Evolutionary conservation across 1,284 basidiomycete species (phyloP).

Genomic region (Puccinia coronata): DNA sequence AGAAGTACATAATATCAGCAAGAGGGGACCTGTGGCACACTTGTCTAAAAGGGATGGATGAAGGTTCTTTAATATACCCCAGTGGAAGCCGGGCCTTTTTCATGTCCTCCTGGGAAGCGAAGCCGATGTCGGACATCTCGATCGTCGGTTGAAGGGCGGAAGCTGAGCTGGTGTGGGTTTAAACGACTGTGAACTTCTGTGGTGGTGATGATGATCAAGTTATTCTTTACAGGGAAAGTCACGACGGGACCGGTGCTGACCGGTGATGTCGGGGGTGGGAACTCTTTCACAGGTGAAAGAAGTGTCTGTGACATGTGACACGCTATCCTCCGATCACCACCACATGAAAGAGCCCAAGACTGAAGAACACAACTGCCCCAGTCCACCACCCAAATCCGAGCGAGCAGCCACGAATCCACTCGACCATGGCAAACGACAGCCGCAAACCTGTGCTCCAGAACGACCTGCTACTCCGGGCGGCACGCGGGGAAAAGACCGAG

Average conservation of each 20-base stretch:
- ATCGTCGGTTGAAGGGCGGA: neutral
- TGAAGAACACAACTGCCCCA: too few relatives aligned
- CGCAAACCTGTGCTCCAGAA: conserved; percentile 67
- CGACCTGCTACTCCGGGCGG: conserved; percentile 84
- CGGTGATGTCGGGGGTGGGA: too few relatives aligned
- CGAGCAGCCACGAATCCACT: too few relatives aligned
- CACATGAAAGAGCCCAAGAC: too few relatives aligned
- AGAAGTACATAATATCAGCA: neutral
- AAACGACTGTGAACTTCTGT: too few relatives aligned
- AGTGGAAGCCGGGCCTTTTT: conserved; percentile 47
- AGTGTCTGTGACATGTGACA: too few relatives aligned
- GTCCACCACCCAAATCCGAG: too few relatives aligned
- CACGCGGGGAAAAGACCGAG: conserved; percentile 81
- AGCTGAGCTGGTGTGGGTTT: neutral
- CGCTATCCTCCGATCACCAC: too few relatives aligned
- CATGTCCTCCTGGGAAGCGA: conserved; percentile 49
- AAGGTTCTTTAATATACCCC: conserved; percentile 42
- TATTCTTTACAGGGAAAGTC: too few relatives aligned
- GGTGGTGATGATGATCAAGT: too few relatives aligned
- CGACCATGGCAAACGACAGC: neutral
- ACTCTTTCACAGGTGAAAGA: too few relatives aligned
- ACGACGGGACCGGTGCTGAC: too few relatives aligned
- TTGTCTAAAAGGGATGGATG: neutral
- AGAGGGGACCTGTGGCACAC: neutral
- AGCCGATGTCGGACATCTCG: conserved; percentile 44